A percentile compares a stretch with the other conserved stretches of the same genome.
phyloP scores from a whole-genome alignment of 768 basidiomycete species.

The Omphalotus guepiniiformis region DNA sequence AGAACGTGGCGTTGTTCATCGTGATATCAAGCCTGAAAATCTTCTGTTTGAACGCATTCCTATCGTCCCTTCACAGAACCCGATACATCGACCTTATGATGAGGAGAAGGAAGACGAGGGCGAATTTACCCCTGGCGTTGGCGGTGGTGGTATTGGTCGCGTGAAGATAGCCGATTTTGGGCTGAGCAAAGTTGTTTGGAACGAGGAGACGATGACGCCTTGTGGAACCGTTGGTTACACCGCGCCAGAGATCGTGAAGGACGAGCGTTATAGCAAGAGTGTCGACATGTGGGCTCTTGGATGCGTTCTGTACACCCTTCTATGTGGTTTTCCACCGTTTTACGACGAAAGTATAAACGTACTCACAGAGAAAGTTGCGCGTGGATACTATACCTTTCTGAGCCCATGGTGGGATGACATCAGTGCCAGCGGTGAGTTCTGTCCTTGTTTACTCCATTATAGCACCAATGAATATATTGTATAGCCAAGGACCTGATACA shows the following conservation, averaged over 20 bases:
- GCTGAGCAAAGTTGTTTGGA: conserved; percentile 96
- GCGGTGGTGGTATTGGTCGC: conserved; percentile 94
- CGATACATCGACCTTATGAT: conserved; percentile 81
- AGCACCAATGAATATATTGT: not conserved
- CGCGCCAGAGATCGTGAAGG: conserved; percentile 98
- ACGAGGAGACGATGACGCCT: conserved; percentile 98
- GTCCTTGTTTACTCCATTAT: not conserved
- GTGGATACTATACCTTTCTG: conserved; percentile 96
- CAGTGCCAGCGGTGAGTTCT: conserved; percentile 59
- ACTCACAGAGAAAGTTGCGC: conserved; percentile 95
- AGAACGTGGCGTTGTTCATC: conserved; percentile 96
- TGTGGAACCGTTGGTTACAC: conserved; percentile 99
- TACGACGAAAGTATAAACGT: conserved; percentile 99
- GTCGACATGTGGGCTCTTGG: conserved; percentile 99
- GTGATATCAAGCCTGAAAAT: conserved; percentile 99
- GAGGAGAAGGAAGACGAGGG: conserved; percentile 99
- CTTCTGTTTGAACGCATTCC: conserved; percentile 91
- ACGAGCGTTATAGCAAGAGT: conserved; percentile 93
- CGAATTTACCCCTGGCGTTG: conserved; percentile 86
- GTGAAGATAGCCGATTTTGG: conserved; percentile 99
- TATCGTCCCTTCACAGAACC: conserved; percentile 78
- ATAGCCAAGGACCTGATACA: conserved; percentile 93
- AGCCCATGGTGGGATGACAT: conserved; percentile 99
- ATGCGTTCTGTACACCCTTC: conserved; percentile 96
- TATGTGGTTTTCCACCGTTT: conserved; percentile 97